Percentiles rank a stretch among this genome's conserved stretches.
Evolutionary conservation across 2,329 filamentous ascomycete genomes (phyloP).

Genomic region (Didymosphaeria variabile): DNA sequence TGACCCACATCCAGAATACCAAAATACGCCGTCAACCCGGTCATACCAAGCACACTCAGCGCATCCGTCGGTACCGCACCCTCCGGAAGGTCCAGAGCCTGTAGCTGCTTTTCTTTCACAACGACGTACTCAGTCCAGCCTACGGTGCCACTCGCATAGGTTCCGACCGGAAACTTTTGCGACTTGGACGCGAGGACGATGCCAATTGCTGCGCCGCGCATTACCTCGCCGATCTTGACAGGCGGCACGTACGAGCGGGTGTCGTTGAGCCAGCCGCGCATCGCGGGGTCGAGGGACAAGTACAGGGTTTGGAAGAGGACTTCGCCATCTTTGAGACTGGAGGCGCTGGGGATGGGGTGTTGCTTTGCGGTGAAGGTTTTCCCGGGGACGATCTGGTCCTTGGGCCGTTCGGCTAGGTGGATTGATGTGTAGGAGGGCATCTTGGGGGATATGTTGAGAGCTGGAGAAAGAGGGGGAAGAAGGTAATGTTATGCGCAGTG

Average conservation of each 20-base stretch:
- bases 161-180: conserved; percentile 63
- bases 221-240: conserved; percentile 72
- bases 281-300: conserved; percentile 77
- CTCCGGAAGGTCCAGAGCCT: conserved; percentile 56
- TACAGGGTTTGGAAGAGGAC: conserved; percentile 69
- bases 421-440: conserved; percentile 58
- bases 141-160: conserved; percentile 61
- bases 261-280: conserved; percentile 74
- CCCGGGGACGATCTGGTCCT: conserved; percentile 67
- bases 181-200: conserved; percentile 70
- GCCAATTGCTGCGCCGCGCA: conserved; percentile 71
- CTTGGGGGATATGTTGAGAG: background rate
- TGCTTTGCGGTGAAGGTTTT: conserved; percentile 69
- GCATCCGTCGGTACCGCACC: conserved; percentile 66
- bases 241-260: conserved; percentile 72
- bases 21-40: conserved; percentile 79
- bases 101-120: conserved; percentile 60
- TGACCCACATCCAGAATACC: conserved; percentile 75
- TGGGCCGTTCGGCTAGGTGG: conserved; percentile 71
- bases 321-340: conserved; percentile 69
- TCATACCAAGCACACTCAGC: conserved; percentile 64
- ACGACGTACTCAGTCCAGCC: conserved; percentile 76
- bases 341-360: conserved; percentile 55
- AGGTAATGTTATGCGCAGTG: no score
- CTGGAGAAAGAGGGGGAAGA: background rate